phyloP scores from a whole-genome alignment of 1,139 yeast species.

The Waltiozyma sp. region DNA sequence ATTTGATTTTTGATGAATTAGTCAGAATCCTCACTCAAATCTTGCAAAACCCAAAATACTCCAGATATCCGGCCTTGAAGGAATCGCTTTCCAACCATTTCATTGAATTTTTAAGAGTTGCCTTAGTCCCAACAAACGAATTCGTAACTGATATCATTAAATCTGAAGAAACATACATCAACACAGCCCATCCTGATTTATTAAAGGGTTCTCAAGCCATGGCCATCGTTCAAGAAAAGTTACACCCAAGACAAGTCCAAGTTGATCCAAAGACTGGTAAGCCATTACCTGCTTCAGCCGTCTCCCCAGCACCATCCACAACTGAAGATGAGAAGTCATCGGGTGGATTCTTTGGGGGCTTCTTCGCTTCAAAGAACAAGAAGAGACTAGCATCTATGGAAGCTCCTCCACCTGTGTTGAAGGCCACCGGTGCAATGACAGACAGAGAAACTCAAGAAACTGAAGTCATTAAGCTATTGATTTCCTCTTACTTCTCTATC shows the following conservation, averaged over 20 bases:
- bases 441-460: slow-evolving; percentile 96
- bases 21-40: slow-evolving; percentile 85
- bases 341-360: slow-evolving; percentile 87
- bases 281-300: slow-evolving; percentile 37
- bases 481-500: slow-evolving; percentile 80
- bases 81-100: slow-evolving; percentile 77
- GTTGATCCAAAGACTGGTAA: slow-evolving; percentile 93
- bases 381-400: slow-evolving; percentile 94
- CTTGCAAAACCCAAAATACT: slow-evolving; percentile 66
- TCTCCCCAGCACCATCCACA: slow-evolving; percentile 17
- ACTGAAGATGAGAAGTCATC: slow-evolving; percentile 31
- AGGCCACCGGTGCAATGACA: slow-evolving; percentile 90
- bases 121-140: slow-evolving; percentile 72
- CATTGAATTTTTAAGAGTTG: slow-evolving; percentile 70
- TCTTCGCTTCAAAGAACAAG: slow-evolving; percentile 85
- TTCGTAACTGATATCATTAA: slow-evolving; percentile 75
- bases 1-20: slow-evolving; percentile 86
- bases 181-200: slow-evolving; percentile 96
- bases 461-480: slow-evolving; percentile 87
- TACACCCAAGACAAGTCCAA: slow-evolving; percentile 77
- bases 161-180: slow-evolving; percentile 87
- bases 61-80: slow-evolving; percentile 83
- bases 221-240: slow-evolving; percentile 85
- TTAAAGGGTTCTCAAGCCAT: slow-evolving; percentile 92
- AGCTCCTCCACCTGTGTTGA: slow-evolving; percentile 90